Conservation (phyloP, 371 early-diverging fungal genomes). For the Funneliformis caledonium region DNA sequence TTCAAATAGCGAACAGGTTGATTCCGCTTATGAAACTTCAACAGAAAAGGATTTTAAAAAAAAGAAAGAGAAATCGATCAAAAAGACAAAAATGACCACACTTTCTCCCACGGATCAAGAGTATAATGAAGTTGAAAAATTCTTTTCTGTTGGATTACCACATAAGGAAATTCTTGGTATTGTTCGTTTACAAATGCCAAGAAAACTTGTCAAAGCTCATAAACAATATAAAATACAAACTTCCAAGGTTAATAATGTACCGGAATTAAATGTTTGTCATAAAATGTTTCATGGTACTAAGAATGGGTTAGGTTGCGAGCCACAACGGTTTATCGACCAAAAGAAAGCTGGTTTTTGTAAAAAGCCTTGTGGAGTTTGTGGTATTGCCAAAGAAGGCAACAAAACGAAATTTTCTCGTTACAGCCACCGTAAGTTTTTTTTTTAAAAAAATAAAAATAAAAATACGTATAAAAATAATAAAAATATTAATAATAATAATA, state of each 20-base stretch:
- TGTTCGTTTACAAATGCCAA: background rate
- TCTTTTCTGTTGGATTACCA: background rate
- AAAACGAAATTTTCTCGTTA: background rate
- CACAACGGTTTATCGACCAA: background rate
- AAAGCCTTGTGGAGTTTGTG: constrained; percentile 31
- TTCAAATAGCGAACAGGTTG: background rate
- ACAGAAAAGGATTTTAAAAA: background rate
- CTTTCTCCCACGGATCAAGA: background rate
- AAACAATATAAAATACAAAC: background rate
- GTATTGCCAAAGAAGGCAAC: constrained; percentile 27
- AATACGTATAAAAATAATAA: too few species aligned
- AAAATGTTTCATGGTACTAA: constrained; percentile 37
- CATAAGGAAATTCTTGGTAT: background rate
- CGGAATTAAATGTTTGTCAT: background rate
- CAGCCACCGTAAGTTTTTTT: constrained; percentile 17
- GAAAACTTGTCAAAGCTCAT: background rate
- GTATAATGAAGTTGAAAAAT: background rate
- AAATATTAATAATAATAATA: background rate
- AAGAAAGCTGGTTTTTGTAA: background rate
- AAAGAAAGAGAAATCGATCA: background rate
- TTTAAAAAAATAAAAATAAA: background rate
- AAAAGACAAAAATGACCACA: background rate
- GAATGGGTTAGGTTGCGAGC: background rate
- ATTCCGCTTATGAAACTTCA: background rate
- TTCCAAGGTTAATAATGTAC: background rate